phyloP scores from a whole-genome alignment of 306 rosid species.

The Sindora glabra region DNA sequence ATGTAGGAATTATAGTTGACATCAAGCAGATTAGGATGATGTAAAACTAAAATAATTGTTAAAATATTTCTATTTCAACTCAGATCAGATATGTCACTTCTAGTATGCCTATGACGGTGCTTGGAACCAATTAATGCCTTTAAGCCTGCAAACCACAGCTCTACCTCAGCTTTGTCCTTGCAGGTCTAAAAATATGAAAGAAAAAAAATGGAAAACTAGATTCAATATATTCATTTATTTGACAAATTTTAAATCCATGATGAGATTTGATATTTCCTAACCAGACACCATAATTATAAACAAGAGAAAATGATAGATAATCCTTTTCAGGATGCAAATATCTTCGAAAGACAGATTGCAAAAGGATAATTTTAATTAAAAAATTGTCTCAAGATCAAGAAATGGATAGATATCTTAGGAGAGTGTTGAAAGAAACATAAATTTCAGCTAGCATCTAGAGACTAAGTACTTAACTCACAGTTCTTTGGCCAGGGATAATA shows the following conservation, averaged over 20 bases:
- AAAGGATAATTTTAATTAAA: not conserved
- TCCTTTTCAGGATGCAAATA: conserved; percentile 59
- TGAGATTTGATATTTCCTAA: not conserved
- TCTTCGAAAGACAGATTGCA: conserved; percentile 62
- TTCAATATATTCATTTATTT: not conserved
- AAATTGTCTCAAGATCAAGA: not conserved
- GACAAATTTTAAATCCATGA: not conserved
- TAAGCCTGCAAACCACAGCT: conserved; percentile 58
- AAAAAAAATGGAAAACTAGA: not conserved
- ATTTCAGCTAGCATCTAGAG: not conserved
- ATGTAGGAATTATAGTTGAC: not conserved
- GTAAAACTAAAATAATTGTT: not conserved
- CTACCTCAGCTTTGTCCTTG: conserved; percentile 68
- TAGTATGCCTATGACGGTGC: conserved; percentile 28
- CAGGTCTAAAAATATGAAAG: conserved; percentile 37
- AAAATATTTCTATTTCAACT: conserved; percentile 6
- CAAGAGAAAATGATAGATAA: conserved; percentile 59
- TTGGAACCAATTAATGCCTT: conserved; percentile 41
- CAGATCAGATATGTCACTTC: conserved; percentile 45
- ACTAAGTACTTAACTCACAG: conserved; percentile 34
- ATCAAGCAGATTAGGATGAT: not conserved
- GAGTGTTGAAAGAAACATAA: not conserved
- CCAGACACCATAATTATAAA: conserved; percentile 60
- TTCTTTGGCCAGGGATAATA: conserved; percentile 61
- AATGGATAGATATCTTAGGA: not conserved